Base-by-base conservation (phyloP, 768 basidiomycete species). In the Suillus variegatus region DNA sequence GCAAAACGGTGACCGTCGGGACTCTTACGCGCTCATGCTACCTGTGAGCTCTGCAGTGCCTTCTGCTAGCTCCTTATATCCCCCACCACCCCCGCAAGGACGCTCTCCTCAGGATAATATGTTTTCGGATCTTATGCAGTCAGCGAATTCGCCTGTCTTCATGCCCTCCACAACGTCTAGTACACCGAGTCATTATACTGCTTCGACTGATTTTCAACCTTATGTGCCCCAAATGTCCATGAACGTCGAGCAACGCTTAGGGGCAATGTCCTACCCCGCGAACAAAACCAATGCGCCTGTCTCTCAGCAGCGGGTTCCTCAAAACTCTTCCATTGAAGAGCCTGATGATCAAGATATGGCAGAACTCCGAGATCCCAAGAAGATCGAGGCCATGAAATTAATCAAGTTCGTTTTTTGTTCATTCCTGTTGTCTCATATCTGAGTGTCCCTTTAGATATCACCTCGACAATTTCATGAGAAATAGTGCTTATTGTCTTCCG, bases 401-500 rank as follows among this genome's bases (percentile, higher is more conserved):
- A 90, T 94, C 66, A 85, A 86, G 92, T 92, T 71, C 16, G 87
- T 77, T 44, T 25, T 49, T 20, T 9, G 10, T 18, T 32, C 4
- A 32, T 64, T 64, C 32, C 61, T 55, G 22, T 14, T 32, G 47
- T n/a, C 16, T 60, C 41, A 54, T 55, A 56, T 51, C 68, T 22
- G 68, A 54, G 10, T 52, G 6, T 10, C 25, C 38, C 32, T 52
- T 35, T 60, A 94, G 93, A 66, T 96, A 97, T 76, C 96, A 98
- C 73, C 82, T 98, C 58, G 92, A 95, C 70, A 97, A 97, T 71
- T 95, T 88, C 75, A 90, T 88, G 73, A 82, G 91, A 66, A 96
- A 96, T 71, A 89, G 88, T 49, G 84, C 86, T 13, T 98, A 98
- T 73, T 93, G 91, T 72, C 81, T 98, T 7, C 96, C 96, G 0